Conservation (phyloP, 1,284 basidiomycete genomes). For the Pseudozyma pruni region DNA sequence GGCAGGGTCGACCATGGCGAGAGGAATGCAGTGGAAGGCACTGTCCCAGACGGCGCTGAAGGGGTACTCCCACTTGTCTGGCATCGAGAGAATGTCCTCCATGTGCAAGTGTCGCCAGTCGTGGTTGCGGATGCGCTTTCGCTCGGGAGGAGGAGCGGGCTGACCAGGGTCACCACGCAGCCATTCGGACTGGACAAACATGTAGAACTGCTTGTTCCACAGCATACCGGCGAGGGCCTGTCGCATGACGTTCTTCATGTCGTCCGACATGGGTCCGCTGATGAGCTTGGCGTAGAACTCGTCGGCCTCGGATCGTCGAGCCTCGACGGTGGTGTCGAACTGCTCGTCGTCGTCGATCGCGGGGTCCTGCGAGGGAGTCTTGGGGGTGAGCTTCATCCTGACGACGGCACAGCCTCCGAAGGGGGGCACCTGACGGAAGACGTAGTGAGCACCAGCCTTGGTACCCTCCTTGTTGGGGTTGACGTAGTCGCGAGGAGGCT, state of each 20-base stretch:
- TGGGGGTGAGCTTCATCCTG: slow-evolving; percentile 88
- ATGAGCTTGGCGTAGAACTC: slow-evolving; percentile 90
- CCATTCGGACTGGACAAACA: slow-evolving; percentile 96
- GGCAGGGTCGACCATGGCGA: slow-evolving; percentile 91
- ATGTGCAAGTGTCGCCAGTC: slow-evolving; percentile 86
- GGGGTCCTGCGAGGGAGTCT: slow-evolving; percentile 78
- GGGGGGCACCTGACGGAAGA: slow-evolving; percentile 85
- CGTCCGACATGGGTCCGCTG: slow-evolving; percentile 79
- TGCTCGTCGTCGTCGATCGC: slow-evolving; percentile 86
- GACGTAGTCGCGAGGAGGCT: slow-evolving; percentile 70
- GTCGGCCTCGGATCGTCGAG: slow-evolving; percentile 84
- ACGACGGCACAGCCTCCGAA: slow-evolving; percentile 94
- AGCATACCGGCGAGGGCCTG: slow-evolving; percentile 98
- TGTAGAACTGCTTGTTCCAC: slow-evolving; percentile 96
- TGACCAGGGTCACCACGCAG: slow-evolving; percentile 92
- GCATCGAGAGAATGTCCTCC: slow-evolving; percentile 96
- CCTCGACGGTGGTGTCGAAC: slow-evolving; percentile 87
- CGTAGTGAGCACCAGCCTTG: slow-evolving; percentile 91
- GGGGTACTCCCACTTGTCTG: slow-evolving; percentile 92
- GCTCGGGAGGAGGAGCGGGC: slow-evolving; percentile 88
- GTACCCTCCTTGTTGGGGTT: slow-evolving; percentile 90
- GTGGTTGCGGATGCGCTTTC: slow-evolving; percentile 85
- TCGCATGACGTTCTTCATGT: slow-evolving; percentile 93
- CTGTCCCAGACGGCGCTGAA: slow-evolving; percentile 78
- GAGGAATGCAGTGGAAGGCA: slow-evolving; percentile 96